Conservation (phyloP, 2,329 filamentous ascomycete species). For the Didymella pinodella region DNA sequence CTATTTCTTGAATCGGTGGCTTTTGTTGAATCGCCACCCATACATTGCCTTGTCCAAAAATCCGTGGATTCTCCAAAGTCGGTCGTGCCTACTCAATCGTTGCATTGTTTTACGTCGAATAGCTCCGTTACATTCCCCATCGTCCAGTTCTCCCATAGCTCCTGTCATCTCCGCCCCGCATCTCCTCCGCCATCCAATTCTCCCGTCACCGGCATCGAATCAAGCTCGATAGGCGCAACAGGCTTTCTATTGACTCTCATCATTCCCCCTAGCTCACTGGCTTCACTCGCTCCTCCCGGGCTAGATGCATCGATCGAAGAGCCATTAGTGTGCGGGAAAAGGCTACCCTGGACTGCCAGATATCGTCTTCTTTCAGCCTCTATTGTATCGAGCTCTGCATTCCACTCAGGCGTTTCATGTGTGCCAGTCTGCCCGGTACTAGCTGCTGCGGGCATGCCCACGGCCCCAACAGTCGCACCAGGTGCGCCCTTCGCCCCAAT, state of each 20-base stretch:
- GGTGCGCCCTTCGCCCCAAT: not conserved
- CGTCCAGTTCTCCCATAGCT: too few species aligned
- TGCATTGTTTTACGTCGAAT: too few species aligned
- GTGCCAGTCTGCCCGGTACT: not conserved
- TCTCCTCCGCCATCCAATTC: conserved; percentile 19
- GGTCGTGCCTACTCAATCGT: too few species aligned
- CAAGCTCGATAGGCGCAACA: conserved; percentile 31
- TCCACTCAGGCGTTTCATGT: conserved; percentile 35
- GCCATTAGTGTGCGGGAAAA: conserved; percentile 3
- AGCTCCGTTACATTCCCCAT: too few species aligned
- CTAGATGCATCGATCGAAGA: not conserved
- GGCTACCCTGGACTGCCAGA: conserved; percentile 15
- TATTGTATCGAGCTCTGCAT: conserved; percentile 32
- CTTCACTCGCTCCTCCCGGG: conserved; percentile 3
- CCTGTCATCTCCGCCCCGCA: not conserved
- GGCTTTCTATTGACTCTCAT: conserved; percentile 28
- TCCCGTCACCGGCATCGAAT: conserved; percentile 18
- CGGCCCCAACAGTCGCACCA: not conserved
- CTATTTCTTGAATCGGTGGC: too few species aligned
- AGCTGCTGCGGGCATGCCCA: not conserved
- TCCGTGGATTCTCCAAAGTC: too few species aligned
- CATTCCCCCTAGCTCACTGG: conserved; percentile 27
- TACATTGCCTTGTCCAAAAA: too few species aligned
- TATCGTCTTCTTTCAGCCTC: conserved; percentile 24
- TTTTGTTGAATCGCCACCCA: too few species aligned